Evolutionary conservation across 345 rosid species (phyloP), one percentile per base, ranked within the genome.

Genomic region (Litchi chinensis): DNA sequence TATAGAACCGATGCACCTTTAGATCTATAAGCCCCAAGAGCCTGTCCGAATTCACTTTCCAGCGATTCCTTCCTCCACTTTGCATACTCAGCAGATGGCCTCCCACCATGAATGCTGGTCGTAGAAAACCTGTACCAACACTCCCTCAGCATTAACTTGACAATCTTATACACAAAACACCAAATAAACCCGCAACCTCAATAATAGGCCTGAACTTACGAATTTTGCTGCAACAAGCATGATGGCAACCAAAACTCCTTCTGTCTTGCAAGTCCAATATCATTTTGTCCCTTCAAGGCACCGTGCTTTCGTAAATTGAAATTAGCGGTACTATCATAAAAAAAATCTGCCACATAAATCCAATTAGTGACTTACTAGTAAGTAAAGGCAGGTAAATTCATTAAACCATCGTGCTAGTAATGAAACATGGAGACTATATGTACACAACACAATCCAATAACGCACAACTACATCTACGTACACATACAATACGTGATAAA

Each of bases 51-150:
- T 87, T 96, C 92, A 72, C 90, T 91, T 86, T 94, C 99, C 62
- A 96, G 90, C n/a, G 98, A 94, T 83, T 96, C 97, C 91, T 91
- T 94, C 86, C 98, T 90, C 88, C 88, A 78, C 82, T 91, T 96
- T 44, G 98, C 98, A 75, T 94, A 94, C 81, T 93, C 92, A 12
- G 87, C 88, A 11, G 98, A 91, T 28, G 98, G 97, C 82, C 89
- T 89, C 83, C 83, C 95, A 41, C 95, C 97, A 71, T 96, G 98
- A 76, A 94, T 86, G 63, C 98, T 96, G 76, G 93, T 84, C 1
- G 88, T 89, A 7, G 91, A 92, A 83, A 82, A 90, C 79, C 98
- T 96, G 84, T 78, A 80, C 70, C 54, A 76, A 75, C 2, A 74
- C 21, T 16, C 12, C 8, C 48, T 22, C 39, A 72, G 4, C 73